These are phyloP conservation scores for Flaveria sonorensis DNA, from an alignment of 129 eudicot genomes.

Conservation along the genomic window DNA sequence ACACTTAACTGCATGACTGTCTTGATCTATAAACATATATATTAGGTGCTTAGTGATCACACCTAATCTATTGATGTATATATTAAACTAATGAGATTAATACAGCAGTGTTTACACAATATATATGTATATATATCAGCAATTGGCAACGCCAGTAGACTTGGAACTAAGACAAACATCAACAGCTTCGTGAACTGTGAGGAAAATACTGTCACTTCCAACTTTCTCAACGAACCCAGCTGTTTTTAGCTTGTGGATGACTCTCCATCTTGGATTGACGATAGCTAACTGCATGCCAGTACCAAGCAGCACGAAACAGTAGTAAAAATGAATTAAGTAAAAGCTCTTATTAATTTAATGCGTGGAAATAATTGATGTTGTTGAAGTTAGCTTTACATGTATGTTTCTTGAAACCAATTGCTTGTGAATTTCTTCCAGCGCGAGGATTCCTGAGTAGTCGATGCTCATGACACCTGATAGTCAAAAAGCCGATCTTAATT, in stretches of 20 bases:
- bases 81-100: no score
- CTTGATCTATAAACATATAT: no score
- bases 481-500: background rate
- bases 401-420: slow-evolving; percentile 41
- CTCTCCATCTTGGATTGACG: slow-evolving; percentile 66
- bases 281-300: slow-evolving; percentile 43
- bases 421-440: slow-evolving; percentile 56
- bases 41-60: no score
- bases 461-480: slow-evolving; percentile 55
- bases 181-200: slow-evolving; percentile 61
- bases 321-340: no score
- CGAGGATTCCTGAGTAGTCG: slow-evolving; percentile 59
- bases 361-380: background rate
- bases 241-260: slow-evolving; percentile 60
- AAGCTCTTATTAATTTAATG: no score
- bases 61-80: no score
- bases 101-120: background rate
- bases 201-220: slow-evolving; percentile 49
- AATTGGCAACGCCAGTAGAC: slow-evolving; percentile 25
- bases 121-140: background rate
- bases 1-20: no score
- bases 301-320: no score
- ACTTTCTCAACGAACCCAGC: slow-evolving; percentile 48
- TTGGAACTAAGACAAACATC: slow-evolving; percentile 47
- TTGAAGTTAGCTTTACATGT: slow-evolving; percentile 31